Conservation (phyloP, 2,329 filamentous ascomycete genomes). For the Aspergillus pseudoviridinutans region DNA sequence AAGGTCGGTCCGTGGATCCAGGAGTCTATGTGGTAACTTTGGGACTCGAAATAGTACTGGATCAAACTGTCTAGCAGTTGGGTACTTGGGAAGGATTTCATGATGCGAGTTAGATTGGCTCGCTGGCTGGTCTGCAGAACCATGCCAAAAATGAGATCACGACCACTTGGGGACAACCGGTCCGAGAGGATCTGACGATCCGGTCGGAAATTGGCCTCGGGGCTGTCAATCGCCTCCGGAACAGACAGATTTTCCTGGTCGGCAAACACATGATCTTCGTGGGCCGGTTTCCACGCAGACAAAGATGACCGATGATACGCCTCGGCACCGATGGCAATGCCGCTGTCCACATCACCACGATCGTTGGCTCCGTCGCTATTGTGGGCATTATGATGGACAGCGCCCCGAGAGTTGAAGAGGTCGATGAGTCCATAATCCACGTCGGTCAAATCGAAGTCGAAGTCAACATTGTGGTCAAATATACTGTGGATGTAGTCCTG, state of each 20-base stretch:
- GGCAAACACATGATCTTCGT: constrained; percentile 20
- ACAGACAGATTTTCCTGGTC: constrained; percentile 27
- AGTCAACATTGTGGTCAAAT: constrained; percentile 16
- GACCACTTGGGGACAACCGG: constrained; percentile 30
- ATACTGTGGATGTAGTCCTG: constrained; percentile 21
- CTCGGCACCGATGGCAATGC: constrained; percentile 25
- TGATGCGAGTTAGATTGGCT: constrained; percentile 51
- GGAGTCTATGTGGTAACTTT: constrained; percentile 36
- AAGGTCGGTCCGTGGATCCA: constrained; percentile 40
- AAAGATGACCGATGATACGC: constrained; percentile 26
- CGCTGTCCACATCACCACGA: constrained; percentile 20
- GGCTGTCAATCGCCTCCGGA: constrained; percentile 22
- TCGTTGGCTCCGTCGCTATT: constrained; percentile 10
- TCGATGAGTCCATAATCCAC: constrained; percentile 27
- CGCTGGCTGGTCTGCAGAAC: constrained; percentile 56
- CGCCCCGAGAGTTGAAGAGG: constrained; percentile 20
- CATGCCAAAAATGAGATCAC: constrained; percentile 62
- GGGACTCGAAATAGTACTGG: constrained; percentile 34
- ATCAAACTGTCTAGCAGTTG: constrained; percentile 39
- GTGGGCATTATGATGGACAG: constrained; percentile 5
- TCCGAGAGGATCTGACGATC: constrained; percentile 21
- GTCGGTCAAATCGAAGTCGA: constrained; percentile 26
- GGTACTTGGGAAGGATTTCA: constrained; percentile 39
- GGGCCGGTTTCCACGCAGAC: constrained; percentile 26
- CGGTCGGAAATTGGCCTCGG: constrained; percentile 10